Base-by-base conservation (phyloP, 495 filamentous ascomycete species). In the Aspergillus avenaceus region DNA sequence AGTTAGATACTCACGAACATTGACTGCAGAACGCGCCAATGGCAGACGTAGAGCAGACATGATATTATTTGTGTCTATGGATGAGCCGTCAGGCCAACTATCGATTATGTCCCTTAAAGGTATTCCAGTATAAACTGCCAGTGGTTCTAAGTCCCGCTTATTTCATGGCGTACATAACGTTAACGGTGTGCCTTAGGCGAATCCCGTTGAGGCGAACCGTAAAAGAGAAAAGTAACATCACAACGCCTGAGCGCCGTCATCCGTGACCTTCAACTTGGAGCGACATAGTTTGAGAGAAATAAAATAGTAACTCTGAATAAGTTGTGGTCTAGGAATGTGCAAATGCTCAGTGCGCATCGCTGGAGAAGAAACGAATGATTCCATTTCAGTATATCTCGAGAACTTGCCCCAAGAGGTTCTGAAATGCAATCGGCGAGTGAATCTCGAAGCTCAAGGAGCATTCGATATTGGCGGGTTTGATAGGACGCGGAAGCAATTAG, bases 141-240 rank as follows among this genome's bases (percentile, higher is more conserved):
- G 45, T 55, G 55, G 49, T 56, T n/a, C 26, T 32, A 61, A 61
- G 59, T 55, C 59, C 59, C n/a, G 59, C 59, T 61, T 45, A 55
- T 55, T 22, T 50, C 47, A 53, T 53, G 55, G 59, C 50, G 54
- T 52, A 54, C 47, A 58, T 58, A 13, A 54, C 21, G 9, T 38
- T 34, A 49, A 41, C n/a, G 19, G 27, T 31, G 14, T 14, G 45
- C 45, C 34, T 38, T 28, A 19, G 22, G n/a, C n/a, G 32, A 23
- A 8, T 5, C 21, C 32, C 25, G 14, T 38, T 28, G 8, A 31
- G n/a, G 7, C 19, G 46, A 14, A 11, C 23, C 18, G 22, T 6
- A n/a, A 19, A 25, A 26, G 19, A n/a, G 28, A 41, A n/a, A 16
- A 41, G 26, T n/a, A 25, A 19, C 43, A 36, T 28, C 27, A 32